A percentile compares a stretch with the other conserved stretches of the same genome.
Evolutionary conservation across 108 stramenopile species (phyloP).

Genomic region (Cylindrotheca closterium): DNA sequence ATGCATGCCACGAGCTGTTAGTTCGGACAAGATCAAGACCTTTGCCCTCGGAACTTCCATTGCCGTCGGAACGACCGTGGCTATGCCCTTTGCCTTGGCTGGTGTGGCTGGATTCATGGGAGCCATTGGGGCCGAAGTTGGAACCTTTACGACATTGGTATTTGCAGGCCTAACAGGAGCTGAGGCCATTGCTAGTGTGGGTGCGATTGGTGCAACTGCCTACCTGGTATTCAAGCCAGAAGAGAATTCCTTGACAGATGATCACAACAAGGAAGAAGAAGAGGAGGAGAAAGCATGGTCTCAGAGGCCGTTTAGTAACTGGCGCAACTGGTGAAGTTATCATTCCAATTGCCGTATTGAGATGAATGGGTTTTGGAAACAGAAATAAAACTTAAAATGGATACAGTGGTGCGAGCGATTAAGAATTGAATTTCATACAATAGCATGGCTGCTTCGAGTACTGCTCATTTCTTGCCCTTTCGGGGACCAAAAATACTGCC

Average conservation of each 20-base stretch:
- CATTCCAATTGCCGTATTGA: background rate
- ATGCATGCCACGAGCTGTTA: constrained; percentile 43
- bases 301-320: constrained; percentile 44
- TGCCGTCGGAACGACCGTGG: constrained; percentile 49
- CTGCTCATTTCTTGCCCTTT: constrained; percentile 4
- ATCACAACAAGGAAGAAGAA: constrained; percentile 22
- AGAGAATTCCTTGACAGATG: constrained; percentile 25
- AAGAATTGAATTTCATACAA: background rate
- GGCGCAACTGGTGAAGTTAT: constrained; percentile 36
- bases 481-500: constrained; percentile 54
- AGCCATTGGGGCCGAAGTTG: constrained; percentile 42
- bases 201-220: constrained; percentile 46
- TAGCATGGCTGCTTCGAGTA: too few species aligned
- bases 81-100: constrained; percentile 56
- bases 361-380: background rate
- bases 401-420: background rate
- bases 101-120: constrained; percentile 39
- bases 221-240: constrained; percentile 27
- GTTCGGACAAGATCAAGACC: constrained; percentile 43
- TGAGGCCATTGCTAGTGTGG: constrained; percentile 42
- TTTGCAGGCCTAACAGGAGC: constrained; percentile 36
- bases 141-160: constrained; percentile 27
- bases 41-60: constrained; percentile 46
- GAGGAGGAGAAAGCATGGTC: constrained; percentile 22
- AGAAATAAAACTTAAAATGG: background rate